Conservation (phyloP, 345 rosid genomes). For the Linum lewisii region DNA sequence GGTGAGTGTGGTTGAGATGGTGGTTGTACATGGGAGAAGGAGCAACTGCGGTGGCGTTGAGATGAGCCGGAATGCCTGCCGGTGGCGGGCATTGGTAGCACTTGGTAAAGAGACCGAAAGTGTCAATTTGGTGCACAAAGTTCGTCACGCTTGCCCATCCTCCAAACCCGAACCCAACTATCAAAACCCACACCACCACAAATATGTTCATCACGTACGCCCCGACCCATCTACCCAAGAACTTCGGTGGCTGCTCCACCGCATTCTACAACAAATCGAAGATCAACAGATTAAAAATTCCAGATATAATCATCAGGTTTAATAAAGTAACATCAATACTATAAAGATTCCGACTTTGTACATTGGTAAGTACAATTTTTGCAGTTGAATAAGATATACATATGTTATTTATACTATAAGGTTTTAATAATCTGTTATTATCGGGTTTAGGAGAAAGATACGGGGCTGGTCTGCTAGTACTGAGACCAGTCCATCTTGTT, state of each 20-base stretch:
- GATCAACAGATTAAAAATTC: no score
- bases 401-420: not conserved
- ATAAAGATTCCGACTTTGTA: not conserved
- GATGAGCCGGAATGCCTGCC: slow-evolving; percentile 15
- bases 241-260: slow-evolving; percentile 78
- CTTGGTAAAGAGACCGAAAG: slow-evolving; percentile 89
- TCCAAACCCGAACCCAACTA: slow-evolving; percentile 94
- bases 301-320: not conserved
- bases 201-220: slow-evolving; percentile 63
- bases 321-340: not conserved
- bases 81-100: slow-evolving; percentile 89
- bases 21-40: slow-evolving; percentile 29
- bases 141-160: slow-evolving; percentile 93
- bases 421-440: not conserved
- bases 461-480: slow-evolving; percentile 29
- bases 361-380: not conserved
- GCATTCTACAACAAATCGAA: slow-evolving; percentile 74
- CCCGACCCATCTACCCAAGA: slow-evolving; percentile 76
- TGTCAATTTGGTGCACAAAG: slow-evolving; percentile 86
- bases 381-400: not conserved
- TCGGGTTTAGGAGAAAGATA: slow-evolving; percentile 18
- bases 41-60: slow-evolving; percentile 29
- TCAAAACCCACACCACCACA: slow-evolving; percentile 82
- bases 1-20: slow-evolving; percentile 23
- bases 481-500: slow-evolving; percentile 12